Evolutionary conservation across 257 asterid genomes (phyloP), one percentile per base, ranked within the genome.

Genomic region (Solanum clarkiae): DNA sequence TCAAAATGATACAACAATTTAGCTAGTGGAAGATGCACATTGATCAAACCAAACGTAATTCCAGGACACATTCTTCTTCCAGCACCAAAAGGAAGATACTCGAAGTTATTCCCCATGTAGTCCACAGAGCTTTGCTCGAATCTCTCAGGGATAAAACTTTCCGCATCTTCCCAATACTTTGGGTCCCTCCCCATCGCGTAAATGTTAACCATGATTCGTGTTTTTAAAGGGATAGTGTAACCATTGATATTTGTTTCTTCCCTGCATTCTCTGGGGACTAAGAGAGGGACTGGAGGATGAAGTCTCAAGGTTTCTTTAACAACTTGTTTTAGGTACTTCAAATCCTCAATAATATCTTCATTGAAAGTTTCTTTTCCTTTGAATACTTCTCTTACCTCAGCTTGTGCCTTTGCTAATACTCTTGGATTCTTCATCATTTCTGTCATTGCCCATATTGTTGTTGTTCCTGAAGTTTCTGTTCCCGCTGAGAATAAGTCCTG

Each of bases 381-480:
- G 29, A 26, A 26, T 26, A 2, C 29, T 26, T 26, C 29, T 26
- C 29, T 26, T 26, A 26, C 29, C 2, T 26, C 29, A 1, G 29
- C 29, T 26, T 26, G 29, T 59, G 87, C 84, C 55, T 60, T 84
- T n/a, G 53, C 44, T 57, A 60, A 42, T 49, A 75, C 80, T 1
- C 20, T 29, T 60, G 84, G 84, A 15, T 44, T 74, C 45, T 74
- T 84, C 40, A 84, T 84, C 84, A 84, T 59, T 47, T 47, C 49
- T 2, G 80, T 36, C 66, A 84, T 84, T 5, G 86, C 86, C 86
- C 86, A 84, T 9, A 44, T 80, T 14, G 44, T 75, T 17, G 77
- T 59, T 26, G 66, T n/a, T 15, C 71, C 11, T 15, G 84, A 60
- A 18, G 84, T 81, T 81, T 81, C 84, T 10, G 72, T 81, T 29